Base-by-base conservation (phyloP, 2,329 filamentous ascomycete genomes). In the Camillea tinctor region DNA sequence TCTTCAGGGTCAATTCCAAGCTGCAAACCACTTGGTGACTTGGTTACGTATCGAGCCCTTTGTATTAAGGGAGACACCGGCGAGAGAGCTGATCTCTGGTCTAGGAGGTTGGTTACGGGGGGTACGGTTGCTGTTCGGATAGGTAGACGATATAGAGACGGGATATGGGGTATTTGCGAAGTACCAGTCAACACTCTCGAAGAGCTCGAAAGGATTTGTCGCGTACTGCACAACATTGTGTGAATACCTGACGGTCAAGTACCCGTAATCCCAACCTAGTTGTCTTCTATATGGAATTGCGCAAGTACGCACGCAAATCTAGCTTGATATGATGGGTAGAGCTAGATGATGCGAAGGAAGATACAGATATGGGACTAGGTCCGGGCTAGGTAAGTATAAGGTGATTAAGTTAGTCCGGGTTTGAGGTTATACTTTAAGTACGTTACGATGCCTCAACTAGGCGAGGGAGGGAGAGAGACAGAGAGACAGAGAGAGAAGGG, bases 1-100 rank as follows among this genome's bases (percentile, higher is more conserved):
- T 76, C 76, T 64, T 88, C 79, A 50, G 72, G 76, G 65, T 90
- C 81, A 57, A 84, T 83, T 48, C 73, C 68, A 19, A 60, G 54
- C 53, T 69, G 71, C 13, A 68, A 52, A 1, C 63, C 63, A 40
- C 55, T 66, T 13, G 66, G 60, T 1, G 68, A 24, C 57, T 73
- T 74, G 67, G 72, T 69, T 63, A 66, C 65, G 69, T 67, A 67
- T 53, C 59, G 19, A 59, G 70, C 60, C 64, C 65, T 60, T 63
- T 71, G 69, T 51, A 63, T 56, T 1, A 66, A 56, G 13, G 63
- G 55, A n/a, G 58, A 24, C 13, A 62, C 50, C 8, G 51, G 62
- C 8, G 53, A 26, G 24, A 54, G 8, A 4, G 52, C 44, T 7
- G 55, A n/a, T 21, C 50, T 64, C 30, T 59, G 20, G 23, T 21